Base-by-base conservation (phyloP, 2,329 filamentous ascomycete genomes). In the Claviceps pazoutovae region DNA sequence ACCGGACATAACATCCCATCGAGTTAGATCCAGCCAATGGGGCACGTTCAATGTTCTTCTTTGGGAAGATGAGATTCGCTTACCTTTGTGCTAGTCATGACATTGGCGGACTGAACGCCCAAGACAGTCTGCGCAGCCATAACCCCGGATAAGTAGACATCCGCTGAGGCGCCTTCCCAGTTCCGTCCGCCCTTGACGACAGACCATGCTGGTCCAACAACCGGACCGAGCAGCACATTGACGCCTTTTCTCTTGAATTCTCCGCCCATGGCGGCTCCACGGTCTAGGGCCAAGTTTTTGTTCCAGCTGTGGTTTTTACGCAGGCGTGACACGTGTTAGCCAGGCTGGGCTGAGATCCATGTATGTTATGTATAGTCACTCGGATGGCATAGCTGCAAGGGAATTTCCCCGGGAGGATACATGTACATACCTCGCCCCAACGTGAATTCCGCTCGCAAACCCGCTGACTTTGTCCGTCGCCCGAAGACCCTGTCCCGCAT, bases 181-280 rank as follows among this genome's bases (percentile, higher is more conserved):
- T 82, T 83, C 50, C 83, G 70, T 0, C 83, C 83, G 49, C 78
- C 76, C 21, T 72, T 69, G 1, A 79, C 76, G 48, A 82, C 71
- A 2, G 81, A 72, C 11, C 83, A 83, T 0, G 83, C 61, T 0
- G 83, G 81, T 0, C 82, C 81, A 53, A 87, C 80, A 0, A 86
- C 86, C 2, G 88, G 88, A 0, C 87, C 88, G 9, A 94, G 74
- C 52, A 84, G 76, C 13, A 93, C 75, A 62, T 94, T 85, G 37
- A 88, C 78, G 48, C 88, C 88, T 65, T 94, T 94, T 42, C 68
- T 78, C 55, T 75, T 78, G 63, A 86, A 86, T 65, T 95, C 88
- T 52, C 74, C 71, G 2, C 83, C 88, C 83, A 94, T 88, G 47
- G 82, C 83, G 49, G 76, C 69, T 30, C 82, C 88, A 48, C 87